These are phyloP conservation scores for Xerocomus spinulosus DNA, from an alignment of 768 basidiomycete genomes.

Conservation along the genomic window DNA sequence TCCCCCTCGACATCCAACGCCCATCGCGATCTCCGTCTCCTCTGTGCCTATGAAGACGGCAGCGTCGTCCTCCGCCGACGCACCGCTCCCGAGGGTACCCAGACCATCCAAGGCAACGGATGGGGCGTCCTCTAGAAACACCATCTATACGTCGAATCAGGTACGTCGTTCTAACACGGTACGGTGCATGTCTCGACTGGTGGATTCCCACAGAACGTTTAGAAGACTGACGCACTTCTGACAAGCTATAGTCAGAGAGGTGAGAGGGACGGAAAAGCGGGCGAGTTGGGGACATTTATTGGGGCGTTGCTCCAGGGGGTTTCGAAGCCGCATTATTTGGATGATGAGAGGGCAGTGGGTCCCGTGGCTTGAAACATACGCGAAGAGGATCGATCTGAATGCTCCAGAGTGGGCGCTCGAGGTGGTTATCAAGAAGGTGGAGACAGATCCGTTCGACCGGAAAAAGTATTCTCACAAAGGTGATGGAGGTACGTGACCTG, in stretches of 20 bases:
- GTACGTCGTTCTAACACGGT: slow-evolving; percentile 50
- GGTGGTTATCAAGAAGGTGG: slow-evolving; percentile 78
- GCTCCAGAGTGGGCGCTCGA: slow-evolving; percentile 59
- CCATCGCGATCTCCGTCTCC: slow-evolving; percentile 47
- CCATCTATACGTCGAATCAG: slow-evolving; percentile 67
- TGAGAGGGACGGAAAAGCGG: slow-evolving; percentile 8
- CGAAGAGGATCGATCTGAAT: slow-evolving; percentile 53
- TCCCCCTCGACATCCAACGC: slow-evolving; percentile 32
- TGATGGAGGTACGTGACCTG: slow-evolving; percentile 59
- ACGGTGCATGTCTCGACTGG: too few relatives aligned
- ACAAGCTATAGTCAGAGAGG: slow-evolving; percentile 31
- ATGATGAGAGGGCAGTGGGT: slow-evolving; percentile 47
- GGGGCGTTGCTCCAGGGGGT: slow-evolving; percentile 42
- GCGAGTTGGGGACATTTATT: slow-evolving; percentile 39
- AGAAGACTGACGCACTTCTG: slow-evolving; percentile 64
- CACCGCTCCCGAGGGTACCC: slow-evolving; percentile 31
- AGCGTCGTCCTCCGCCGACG: slow-evolving; percentile 68
- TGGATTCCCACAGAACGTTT: slow-evolving; percentile 73
- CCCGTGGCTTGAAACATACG: slow-evolving; percentile 62
- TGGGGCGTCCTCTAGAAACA: slow-evolving; percentile 69
- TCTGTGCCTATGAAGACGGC: slow-evolving; percentile 85
- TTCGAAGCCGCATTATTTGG: slow-evolving; percentile 42
- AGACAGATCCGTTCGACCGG: slow-evolving; percentile 60
- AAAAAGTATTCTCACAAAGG: slow-evolving; percentile 68
- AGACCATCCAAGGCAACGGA: slow-evolving; percentile 60